Conservation (phyloP, 768 basidiomycete species). For the Suillus tomentosus region DNA sequence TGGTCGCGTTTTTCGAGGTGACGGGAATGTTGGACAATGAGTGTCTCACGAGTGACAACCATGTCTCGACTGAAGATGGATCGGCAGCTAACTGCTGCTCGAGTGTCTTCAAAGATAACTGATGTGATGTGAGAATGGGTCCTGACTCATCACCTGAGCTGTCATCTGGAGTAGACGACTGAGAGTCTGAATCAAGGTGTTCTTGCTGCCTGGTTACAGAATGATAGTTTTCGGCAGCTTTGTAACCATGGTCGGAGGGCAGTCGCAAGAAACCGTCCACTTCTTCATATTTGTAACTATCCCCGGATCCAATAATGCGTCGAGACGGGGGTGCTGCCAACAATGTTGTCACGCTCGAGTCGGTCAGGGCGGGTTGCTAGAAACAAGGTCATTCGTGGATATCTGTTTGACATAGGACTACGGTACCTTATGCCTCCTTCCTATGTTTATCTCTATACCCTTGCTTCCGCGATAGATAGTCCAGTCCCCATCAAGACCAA, state of each 20-base stretch:
- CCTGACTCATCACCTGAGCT: conserved; percentile 38
- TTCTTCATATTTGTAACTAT: conserved; percentile 56
- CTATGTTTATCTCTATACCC: conserved; percentile 59
- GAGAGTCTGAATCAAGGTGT: conserved; percentile 37
- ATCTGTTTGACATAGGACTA: conserved; percentile 10
- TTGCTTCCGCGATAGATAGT: conserved; percentile 51
- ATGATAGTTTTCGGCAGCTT: conserved; percentile 48
- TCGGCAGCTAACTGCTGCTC: conserved; percentile 54
- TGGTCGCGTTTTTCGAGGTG: conserved; percentile 66
- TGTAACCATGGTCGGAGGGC: conserved; percentile 40
- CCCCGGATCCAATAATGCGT: conserved; percentile 42
- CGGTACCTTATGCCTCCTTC: conserved; percentile 45
- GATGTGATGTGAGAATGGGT: conserved; percentile 50
- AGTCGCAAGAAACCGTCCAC: conserved; percentile 68
- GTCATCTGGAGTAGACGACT: conserved; percentile 34
- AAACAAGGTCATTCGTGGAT: conserved; percentile 12
- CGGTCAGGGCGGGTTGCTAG: conserved; percentile 55
- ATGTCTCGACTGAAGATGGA: conserved; percentile 55
- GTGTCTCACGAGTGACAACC: conserved; percentile 66
- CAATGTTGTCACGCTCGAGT: conserved; percentile 54
- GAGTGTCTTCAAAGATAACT: conserved; percentile 57
- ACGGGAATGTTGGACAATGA: conserved; percentile 63
- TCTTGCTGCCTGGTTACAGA: conserved; percentile 43
- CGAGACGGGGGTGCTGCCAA: conserved; percentile 55
- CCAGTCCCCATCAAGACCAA: conserved; percentile 60